These are phyloP conservation scores for Lentinula detonsa DNA, from an alignment of 768 basidiomycete species.

Conservation along the genomic window DNA sequence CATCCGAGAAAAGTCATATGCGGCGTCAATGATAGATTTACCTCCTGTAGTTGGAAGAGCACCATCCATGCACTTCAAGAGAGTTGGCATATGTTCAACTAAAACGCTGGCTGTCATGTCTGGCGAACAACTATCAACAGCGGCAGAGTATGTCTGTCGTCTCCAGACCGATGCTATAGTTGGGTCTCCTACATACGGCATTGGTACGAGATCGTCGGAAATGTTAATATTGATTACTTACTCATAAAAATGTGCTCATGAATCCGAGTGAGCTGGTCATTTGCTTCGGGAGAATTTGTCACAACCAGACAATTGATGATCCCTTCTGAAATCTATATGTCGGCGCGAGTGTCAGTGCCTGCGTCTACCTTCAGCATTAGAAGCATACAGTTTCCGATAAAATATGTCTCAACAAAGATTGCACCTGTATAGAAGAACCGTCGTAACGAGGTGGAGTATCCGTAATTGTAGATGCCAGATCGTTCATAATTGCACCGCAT, in stretches of 20 bases:
- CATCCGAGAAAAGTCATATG: conserved; percentile 81
- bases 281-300: conserved; percentile 81
- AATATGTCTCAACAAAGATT: conserved; percentile 75
- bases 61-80: conserved; percentile 47
- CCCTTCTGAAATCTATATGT: conserved; percentile 50
- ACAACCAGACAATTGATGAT: conserved; percentile 83
- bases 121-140: conserved; percentile 70
- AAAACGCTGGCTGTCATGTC: conserved; percentile 67
- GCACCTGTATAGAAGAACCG: conserved; percentile 63
- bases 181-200: conserved; percentile 55
- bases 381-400: conserved; percentile 51
- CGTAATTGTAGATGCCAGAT: conserved; percentile 43
- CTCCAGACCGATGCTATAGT: conserved; percentile 90
- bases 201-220: background rate
- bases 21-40: conserved; percentile 60
- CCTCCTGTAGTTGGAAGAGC: conserved; percentile 40
- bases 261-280: conserved; percentile 76
- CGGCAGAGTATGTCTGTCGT: conserved; percentile 83
- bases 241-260: conserved; percentile 86
- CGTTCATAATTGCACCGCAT: conserved; percentile 52
- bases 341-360: conserved; percentile 14
- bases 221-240: conserved; percentile 31
- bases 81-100: conserved; percentile 62
- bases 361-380: too few species aligned
- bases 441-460: conserved; percentile 37